Percentiles rank a stretch among this genome's conserved stretches.
These are phyloP conservation scores for Penicillium sp. DNA, from an alignment of 2,329 filamentous ascomycete species.

Conservation along the genomic window DNA sequence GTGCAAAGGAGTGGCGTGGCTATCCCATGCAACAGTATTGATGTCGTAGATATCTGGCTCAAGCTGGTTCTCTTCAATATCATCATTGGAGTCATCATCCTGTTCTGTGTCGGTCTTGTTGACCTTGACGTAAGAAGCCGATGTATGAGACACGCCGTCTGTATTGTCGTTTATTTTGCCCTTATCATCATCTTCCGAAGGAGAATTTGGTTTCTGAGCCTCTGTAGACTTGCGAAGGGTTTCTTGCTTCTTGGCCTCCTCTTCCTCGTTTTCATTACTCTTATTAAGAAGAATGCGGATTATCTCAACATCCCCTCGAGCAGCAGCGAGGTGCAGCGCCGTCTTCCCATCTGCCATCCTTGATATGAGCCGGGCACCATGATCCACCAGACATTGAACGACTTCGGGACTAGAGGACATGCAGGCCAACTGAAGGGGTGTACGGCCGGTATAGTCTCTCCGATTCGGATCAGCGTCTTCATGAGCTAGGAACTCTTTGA, in stretches of 20 bases:
- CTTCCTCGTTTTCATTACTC: slow-evolving; percentile 61
- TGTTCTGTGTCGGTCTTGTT: slow-evolving; percentile 29
- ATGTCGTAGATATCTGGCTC: slow-evolving; percentile 79
- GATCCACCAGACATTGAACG: slow-evolving; percentile 67
- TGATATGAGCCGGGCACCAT: slow-evolving; percentile 69
- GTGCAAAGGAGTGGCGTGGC: slow-evolving; percentile 69
- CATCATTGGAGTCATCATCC: slow-evolving; percentile 42
- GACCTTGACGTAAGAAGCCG: slow-evolving; percentile 74
- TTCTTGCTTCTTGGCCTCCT: slow-evolving; percentile 50
- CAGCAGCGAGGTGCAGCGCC: slow-evolving; percentile 76
- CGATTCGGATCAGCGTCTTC: slow-evolving; percentile 68
- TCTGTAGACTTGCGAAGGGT: slow-evolving; percentile 22
- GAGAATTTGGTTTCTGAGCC: too few species aligned
- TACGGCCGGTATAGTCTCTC: slow-evolving; percentile 74
- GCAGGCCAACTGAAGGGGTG: slow-evolving; percentile 73
- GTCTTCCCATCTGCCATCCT: slow-evolving; percentile 76
- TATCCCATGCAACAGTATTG: slow-evolving; percentile 77
- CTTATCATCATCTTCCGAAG: slow-evolving; percentile 33
- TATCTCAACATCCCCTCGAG: slow-evolving; percentile 66
- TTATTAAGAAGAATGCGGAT: slow-evolving; percentile 69
- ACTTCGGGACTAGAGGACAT: slow-evolving; percentile 66
- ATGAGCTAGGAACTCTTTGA: slow-evolving; percentile 67
- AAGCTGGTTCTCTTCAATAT: slow-evolving; percentile 55
- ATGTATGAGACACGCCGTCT: slow-evolving; percentile 44
- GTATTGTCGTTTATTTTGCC: slow-evolving; percentile 51